Evolutionary conservation across 1,284 basidiomycete genomes (phyloP).

Genomic region (Rhizoctonia solani): DNA sequence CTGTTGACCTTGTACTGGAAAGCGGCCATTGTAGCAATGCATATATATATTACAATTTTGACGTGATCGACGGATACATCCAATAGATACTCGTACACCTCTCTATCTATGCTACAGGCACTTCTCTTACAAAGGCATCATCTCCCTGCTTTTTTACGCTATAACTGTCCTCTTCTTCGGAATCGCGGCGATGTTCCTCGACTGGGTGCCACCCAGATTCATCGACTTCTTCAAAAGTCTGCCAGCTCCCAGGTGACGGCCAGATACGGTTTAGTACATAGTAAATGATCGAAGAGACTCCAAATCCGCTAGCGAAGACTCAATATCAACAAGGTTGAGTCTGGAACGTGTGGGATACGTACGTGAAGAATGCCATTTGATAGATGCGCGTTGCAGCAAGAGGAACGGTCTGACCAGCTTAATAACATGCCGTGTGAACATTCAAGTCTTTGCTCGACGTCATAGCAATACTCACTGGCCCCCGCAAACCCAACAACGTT

Average conservation of each 20-base stretch:
- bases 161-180: constrained; percentile 20
- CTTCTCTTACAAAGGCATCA: constrained; percentile 20
- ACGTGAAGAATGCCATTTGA: constrained; percentile 74
- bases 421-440: constrained; percentile 34
- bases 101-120: constrained; percentile 10
- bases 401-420: constrained; percentile 62
- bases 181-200: background rate
- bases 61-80: background rate
- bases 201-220: constrained; percentile 48
- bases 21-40: constrained; percentile 27
- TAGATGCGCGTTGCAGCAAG: constrained; percentile 70
- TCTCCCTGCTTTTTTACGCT: constrained; percentile 31
- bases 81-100: background rate
- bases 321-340: background rate
- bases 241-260: constrained; percentile 59
- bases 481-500: constrained; percentile 78
- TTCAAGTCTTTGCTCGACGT: background rate
- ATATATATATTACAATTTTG: constrained; percentile 24
- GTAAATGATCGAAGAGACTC: constrained; percentile 68
- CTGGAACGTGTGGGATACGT: background rate
- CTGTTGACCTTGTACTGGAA: constrained; percentile 28
- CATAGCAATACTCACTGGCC: constrained; percentile 44
- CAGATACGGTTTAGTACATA: constrained; percentile 59
- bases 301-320: constrained; percentile 55
- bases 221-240: constrained; percentile 65